phyloP scores from a whole-genome alignment of 345 rosid genomes.

The Raphanus sativus region DNA sequence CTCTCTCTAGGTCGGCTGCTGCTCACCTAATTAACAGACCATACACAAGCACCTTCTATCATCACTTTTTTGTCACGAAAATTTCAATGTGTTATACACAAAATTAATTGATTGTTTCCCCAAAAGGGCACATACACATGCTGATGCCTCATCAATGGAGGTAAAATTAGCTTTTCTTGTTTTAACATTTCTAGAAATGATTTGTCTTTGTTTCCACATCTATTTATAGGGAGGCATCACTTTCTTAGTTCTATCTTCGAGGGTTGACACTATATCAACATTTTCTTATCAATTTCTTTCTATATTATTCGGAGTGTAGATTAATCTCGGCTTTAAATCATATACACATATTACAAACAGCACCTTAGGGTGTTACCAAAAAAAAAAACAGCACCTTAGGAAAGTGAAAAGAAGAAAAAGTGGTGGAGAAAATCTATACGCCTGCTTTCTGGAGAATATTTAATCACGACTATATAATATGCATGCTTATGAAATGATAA shows the following conservation, averaged over 20 bases:
- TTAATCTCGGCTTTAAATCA: background rate
- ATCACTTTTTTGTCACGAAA: constrained; percentile 34
- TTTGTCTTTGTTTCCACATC: constrained; percentile 35
- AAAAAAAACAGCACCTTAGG: background rate
- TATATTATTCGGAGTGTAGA: constrained; percentile 2
- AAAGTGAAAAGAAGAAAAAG: constrained; percentile 16
- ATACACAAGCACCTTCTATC: constrained; percentile 36
- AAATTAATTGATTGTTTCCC: constrained; percentile 40
- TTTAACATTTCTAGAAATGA: constrained; percentile 28
- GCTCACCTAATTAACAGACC: constrained; percentile 39
- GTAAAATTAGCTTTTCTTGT: constrained; percentile 37
- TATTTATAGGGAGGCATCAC: constrained; percentile 35
- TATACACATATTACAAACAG: background rate
- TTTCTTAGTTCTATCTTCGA: constrained; percentile 28
- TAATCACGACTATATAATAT: constrained; percentile 31
- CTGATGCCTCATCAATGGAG: constrained; percentile 40
- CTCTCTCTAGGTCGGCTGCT: constrained; percentile 69
- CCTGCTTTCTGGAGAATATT: constrained; percentile 24
- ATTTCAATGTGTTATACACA: constrained; percentile 15
- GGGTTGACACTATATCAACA: background rate
- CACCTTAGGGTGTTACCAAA: background rate
- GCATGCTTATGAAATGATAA: constrained; percentile 28
- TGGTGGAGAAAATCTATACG: constrained; percentile 9
- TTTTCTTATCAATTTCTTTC: background rate
- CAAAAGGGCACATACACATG: constrained; percentile 41